Evolutionary conservation across 2,329 filamentous ascomycete species (phyloP).

Genomic region (Penicillium sp.): DNA sequence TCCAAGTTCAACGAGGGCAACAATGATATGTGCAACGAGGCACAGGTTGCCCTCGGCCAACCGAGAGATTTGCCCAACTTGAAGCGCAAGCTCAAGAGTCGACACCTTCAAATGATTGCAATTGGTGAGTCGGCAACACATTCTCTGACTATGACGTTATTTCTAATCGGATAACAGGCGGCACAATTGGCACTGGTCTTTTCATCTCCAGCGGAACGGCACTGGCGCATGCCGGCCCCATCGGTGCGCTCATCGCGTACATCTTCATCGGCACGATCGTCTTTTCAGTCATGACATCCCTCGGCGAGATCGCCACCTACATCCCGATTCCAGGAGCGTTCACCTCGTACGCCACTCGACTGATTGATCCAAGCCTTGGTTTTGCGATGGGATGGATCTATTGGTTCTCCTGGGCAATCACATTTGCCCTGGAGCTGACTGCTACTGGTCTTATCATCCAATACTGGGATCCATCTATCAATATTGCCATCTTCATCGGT

Average conservation of each 20-base stretch:
- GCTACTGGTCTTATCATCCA: slow-evolving; percentile 17
- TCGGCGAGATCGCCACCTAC: slow-evolving; percentile 19
- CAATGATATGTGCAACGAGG: background rate
- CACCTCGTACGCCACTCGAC: slow-evolving; percentile 15
- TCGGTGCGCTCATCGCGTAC: slow-evolving; percentile 15
- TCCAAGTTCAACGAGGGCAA: background rate
- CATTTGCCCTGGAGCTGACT: slow-evolving; percentile 15
- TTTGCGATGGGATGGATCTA: slow-evolving; percentile 22
- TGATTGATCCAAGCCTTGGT: slow-evolving; percentile 16
- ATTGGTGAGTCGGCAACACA: background rate
- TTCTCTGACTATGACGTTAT: background rate
- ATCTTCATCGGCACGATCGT: slow-evolving; percentile 17
- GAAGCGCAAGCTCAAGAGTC: slow-evolving; percentile 18
- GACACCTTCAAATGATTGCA: slow-evolving; percentile 13
- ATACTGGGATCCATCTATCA: slow-evolving; percentile 16
- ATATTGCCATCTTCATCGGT: slow-evolving; percentile 13
- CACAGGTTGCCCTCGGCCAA: background rate
- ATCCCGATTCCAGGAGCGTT: slow-evolving; percentile 16
- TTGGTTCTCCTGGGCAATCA: slow-evolving; percentile 19
- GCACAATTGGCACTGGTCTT: slow-evolving; percentile 20
- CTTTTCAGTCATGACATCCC: slow-evolving; percentile 16
- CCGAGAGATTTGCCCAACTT: background rate
- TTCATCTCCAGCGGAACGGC: slow-evolving; percentile 18
- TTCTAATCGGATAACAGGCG: background rate
- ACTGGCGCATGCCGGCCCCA: slow-evolving; percentile 12